Percentiles rank a stretch among this genome's conserved stretches.
phyloP scores from a whole-genome alignment of 305 asterid species.

The Fraxinus ornus region DNA sequence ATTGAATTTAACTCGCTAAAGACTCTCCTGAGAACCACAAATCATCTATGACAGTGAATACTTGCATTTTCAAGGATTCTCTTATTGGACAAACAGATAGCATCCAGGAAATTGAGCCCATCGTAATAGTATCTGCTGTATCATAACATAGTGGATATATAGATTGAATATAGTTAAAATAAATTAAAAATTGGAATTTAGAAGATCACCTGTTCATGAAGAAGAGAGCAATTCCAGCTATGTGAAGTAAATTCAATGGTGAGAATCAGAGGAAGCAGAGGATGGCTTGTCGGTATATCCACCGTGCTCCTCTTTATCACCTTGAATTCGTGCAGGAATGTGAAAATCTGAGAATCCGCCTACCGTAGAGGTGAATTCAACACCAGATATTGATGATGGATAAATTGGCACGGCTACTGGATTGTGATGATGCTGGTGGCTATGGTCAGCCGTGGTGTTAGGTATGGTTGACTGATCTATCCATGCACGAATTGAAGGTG shows the following conservation, averaged over 20 bases:
- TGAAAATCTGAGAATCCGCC: slow-evolving; percentile 73
- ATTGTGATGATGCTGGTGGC: slow-evolving; percentile 37
- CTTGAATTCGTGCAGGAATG: slow-evolving; percentile 92
- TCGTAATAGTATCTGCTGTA: neutral
- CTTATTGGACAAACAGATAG: neutral
- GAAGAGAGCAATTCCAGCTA: slow-evolving; percentile 15
- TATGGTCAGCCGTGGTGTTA: slow-evolving; percentile 38
- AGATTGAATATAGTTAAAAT: neutral
- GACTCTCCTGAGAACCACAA: neutral
- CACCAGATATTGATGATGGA: slow-evolving; percentile 49
- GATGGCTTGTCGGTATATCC: slow-evolving; percentile 84
- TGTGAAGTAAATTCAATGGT: slow-evolving; percentile 54
- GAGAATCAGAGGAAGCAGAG: slow-evolving; percentile 82
- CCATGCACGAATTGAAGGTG: slow-evolving; percentile 96
- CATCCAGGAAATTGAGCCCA: slow-evolving; percentile 29
- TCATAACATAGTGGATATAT: neutral
- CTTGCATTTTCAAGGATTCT: neutral
- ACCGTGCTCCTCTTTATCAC: slow-evolving; percentile 96
- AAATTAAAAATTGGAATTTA: neutral
- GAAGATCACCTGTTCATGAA: slow-evolving; percentile 28
- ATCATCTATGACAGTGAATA: neutral
- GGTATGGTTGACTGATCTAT: slow-evolving; percentile 57
- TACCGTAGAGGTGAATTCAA: slow-evolving; percentile 54
- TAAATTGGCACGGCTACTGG: slow-evolving; percentile 48
- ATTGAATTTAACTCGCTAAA: slow-evolving; percentile 31